A percentile compares a stretch with the other conserved stretches of the same genome.
Conservation (phyloP, 2,329 filamentous ascomycete genomes). For the Fusarium redolens region DNA sequence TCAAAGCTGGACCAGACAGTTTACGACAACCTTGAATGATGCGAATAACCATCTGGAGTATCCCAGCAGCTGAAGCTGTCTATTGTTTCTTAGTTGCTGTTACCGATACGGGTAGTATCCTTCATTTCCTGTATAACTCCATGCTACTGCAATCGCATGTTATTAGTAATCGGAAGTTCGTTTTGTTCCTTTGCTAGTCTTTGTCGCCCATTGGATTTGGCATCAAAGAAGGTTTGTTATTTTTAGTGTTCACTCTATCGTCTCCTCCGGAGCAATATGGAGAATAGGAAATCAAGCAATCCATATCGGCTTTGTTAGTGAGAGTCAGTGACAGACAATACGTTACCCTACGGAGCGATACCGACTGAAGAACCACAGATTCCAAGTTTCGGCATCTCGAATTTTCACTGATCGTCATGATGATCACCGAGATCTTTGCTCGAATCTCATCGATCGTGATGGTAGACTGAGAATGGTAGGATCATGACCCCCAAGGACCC, state of each 20-base stretch:
- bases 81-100: not conserved
- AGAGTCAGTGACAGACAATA: not conserved
- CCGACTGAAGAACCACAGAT: constrained; percentile 1
- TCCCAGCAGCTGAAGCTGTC: not conserved
- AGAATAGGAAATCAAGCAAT: constrained; percentile 9
- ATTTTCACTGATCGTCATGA: constrained; percentile 8
- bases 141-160: constrained; percentile 4
- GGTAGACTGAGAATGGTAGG: not conserved
- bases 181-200: not conserved
- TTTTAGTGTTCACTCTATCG: constrained; percentile 18
- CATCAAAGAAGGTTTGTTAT: constrained; percentile 8
- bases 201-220: not conserved
- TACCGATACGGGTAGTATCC: not conserved
- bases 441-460: constrained; percentile 26
- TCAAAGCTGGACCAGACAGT: constrained; percentile 1
- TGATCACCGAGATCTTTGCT: not conserved
- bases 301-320: not conserved
- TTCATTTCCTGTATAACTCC: constrained; percentile 12
- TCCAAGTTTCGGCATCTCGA: not conserved
- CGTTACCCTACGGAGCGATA: not conserved
- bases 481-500: not conserved
- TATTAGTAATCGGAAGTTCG: not conserved
- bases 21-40: constrained; percentile 1
- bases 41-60: constrained; percentile 4
- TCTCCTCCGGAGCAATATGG: not conserved